Base-by-base conservation (phyloP, 306 rosid species). In the Macrotyloma uniflorum region DNA sequence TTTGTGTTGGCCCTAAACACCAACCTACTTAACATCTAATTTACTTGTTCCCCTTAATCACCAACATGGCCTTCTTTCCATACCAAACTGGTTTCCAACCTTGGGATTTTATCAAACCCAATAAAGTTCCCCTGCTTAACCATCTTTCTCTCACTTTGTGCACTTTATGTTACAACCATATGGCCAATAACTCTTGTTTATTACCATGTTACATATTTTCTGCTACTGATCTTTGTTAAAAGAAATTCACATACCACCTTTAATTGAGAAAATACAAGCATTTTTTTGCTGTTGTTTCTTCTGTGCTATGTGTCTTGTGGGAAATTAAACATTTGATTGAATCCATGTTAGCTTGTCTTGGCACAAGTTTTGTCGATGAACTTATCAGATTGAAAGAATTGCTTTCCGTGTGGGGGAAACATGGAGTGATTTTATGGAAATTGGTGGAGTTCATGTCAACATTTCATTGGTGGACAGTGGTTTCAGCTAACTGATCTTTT, bases 31-130 rank as follows among this genome's bases (percentile, higher is more conserved):
- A 26, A 54, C 82, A 69, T 36, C 59, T 70, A 49, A 62, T 68
- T n/a, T 18, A 36, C 47, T 45, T 77, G 79, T 80, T 83, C 89
- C 89, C 85, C 83, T 72, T 11, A 72, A 40, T 73, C 11, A 78
- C 77, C 82, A 68, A 80, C 85, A 85, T 59, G 22, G 43, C n/a
- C 70, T 50, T 72, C 28, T 67, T 80, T 80, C 80, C 53, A 75
- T 59, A 71, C 72, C 85, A 28, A 62, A 50, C 22, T 83, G 70
- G 66, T 79, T 83, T 64, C 76, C 67, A 36, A 77, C 20, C 33
- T 77, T 77, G 18, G 5, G 18, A 77, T 57, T 81, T 80, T 73
- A 49, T 81, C 22, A 81, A 77, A 81, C 88, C 88, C 88, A 81
- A 85, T 85, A 81, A 85, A 85, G 85, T 5, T 69, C 30, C n/a